Percentiles rank a stretch among this genome's conserved stretches.
Conservation (phyloP, 331 rosid genomes). For the Malus hybrid region DNA sequence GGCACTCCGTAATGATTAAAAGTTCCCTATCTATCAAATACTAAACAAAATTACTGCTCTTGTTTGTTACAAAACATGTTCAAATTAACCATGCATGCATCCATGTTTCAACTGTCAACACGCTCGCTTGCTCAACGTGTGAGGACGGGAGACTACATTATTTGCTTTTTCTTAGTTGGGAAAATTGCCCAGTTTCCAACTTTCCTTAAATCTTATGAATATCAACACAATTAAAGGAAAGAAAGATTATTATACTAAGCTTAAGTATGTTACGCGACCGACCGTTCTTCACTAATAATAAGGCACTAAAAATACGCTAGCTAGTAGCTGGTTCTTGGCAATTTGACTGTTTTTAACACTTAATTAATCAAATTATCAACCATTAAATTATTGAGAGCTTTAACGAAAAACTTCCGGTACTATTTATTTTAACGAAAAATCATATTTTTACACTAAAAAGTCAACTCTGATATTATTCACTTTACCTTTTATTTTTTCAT, state of each 20-base stretch:
- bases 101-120: neutral
- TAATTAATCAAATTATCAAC: neutral
- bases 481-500: no score
- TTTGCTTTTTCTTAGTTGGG: neutral
- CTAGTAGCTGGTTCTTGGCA: neutral
- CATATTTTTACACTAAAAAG: no score
- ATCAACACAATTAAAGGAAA: neutral
- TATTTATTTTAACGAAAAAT: no score
- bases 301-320: neutral
- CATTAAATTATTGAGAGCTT: no score
- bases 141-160: neutral
- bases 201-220: neutral
- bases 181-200: neutral
- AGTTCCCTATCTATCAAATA: neutral
- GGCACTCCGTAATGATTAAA: neutral
- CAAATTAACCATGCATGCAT: neutral
- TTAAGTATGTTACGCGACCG: neutral
- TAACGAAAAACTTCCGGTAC: no score
- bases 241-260: neutral
- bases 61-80: neutral
- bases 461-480: accelerated
- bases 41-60: neutral
- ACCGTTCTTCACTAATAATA: neutral
- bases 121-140: neutral
- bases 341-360: neutral